Base-by-base conservation (phyloP, 2,329 filamentous ascomycete species). In the Ceratocystis huliohia region DNA sequence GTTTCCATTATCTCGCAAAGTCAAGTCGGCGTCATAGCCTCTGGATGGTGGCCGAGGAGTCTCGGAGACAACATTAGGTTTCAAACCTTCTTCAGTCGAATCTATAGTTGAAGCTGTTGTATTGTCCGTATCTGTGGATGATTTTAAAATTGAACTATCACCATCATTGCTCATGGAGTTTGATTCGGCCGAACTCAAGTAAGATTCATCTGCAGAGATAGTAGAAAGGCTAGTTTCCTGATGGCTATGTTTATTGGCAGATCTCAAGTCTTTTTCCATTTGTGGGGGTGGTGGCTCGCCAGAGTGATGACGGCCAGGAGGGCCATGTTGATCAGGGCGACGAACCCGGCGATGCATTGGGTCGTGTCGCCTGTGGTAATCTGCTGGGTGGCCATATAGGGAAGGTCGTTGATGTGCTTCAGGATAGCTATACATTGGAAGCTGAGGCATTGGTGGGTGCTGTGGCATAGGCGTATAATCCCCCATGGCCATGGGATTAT, bases 1-100 rank as follows among this genome's bases (percentile, higher is more conserved):
- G 37, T 44, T 61, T 8, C 62, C 63, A 7, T 65, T 61, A 3
- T 65, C 63, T 15, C 63, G 62, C 25, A 67, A 33, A n/a, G 56
- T 61, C 61, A 67, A 41, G 15, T 20, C 17, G 15, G 62, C 50
- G 28, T 64, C 53, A 63, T 56, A 65, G 5, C 25, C 56, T 5
- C 30, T 45, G 17, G 66, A 67, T 41, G 62, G 25, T 17, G 62
- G 13, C 5, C 66, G 62, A 30, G 45, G 20, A 45, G 30, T 37
- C 46, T 20, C 17, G 2, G 3, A 13, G 6, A 13, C 17, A 30
- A 10, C 33, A 28, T 61, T 44, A 3, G n/a, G 15, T 33, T 25
- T 30, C 17, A 37, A 50, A 0, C 25, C 46, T 28, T 61, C 64
- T n/a, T 65, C 37, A 4, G 53, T 33, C 2, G 41, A 6, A 30